phyloP scores from a whole-genome alignment of 2,329 filamentous ascomycete genomes.

The Paraphaeosphaeria sporulosa region DNA sequence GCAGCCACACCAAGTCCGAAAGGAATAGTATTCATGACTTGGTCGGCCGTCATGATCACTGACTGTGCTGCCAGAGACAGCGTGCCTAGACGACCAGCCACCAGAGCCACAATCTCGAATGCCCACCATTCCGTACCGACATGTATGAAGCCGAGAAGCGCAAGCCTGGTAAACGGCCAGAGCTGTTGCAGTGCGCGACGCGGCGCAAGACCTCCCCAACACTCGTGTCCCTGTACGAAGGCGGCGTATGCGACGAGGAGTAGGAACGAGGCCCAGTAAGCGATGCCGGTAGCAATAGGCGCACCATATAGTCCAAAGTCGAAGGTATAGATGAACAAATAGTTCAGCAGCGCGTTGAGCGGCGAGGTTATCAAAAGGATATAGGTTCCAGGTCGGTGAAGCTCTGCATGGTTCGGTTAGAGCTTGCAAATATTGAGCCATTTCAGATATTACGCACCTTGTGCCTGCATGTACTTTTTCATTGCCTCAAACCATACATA shows the following conservation, averaged over 20 bases:
- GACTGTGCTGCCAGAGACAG: slow-evolving; percentile 81
- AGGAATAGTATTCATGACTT: slow-evolving; percentile 83
- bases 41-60: slow-evolving; percentile 89
- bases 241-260: slow-evolving; percentile 76
- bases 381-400: slow-evolving; percentile 71
- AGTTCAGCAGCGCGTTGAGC: slow-evolving; percentile 65
- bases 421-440: neutral
- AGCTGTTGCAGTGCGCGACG: slow-evolving; percentile 70
- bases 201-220: slow-evolving; percentile 76
- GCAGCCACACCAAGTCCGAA: slow-evolving; percentile 87
- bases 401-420: slow-evolving; percentile 52
- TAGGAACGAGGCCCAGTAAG: slow-evolving; percentile 85
- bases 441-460: slow-evolving; percentile 53
- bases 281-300: slow-evolving; percentile 81
- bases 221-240: slow-evolving; percentile 74
- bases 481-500: slow-evolving; percentile 88
- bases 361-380: slow-evolving; percentile 68
- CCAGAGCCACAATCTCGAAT: slow-evolving; percentile 87
- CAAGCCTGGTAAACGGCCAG: slow-evolving; percentile 75
- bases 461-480: slow-evolving; percentile 67
- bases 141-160: slow-evolving; percentile 78
- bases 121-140: slow-evolving; percentile 96
- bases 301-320: slow-evolving; percentile 78
- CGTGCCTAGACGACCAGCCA: slow-evolving; percentile 80
- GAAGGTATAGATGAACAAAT: slow-evolving; percentile 76